Evolutionary conservation across 495 filamentous ascomycete species (phyloP), one percentile per base, ranked within the genome.

Genomic region (Acidomyces sp.): DNA sequence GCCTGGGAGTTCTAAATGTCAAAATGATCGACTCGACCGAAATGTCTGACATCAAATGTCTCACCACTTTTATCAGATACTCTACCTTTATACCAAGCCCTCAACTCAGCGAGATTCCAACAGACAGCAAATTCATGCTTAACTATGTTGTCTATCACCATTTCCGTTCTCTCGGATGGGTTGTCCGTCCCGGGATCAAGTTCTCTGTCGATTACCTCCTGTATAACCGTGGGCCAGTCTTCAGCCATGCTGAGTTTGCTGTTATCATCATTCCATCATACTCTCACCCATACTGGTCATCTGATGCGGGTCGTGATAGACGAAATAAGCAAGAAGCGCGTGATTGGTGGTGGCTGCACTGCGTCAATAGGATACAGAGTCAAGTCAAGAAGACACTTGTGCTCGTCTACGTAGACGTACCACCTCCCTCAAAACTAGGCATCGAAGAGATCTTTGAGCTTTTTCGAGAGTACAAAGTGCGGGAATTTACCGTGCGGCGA

Each of bases 131-230:
- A 0, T 96, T 99, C 61, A 64, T 94, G 31, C 55, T 90, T 17
- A 76, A 80, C 24, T 99, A 96, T 55, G 73, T 75, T 22, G 82
- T 80, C 11, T 99, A 94, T 54, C 90, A 99, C 53, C 90, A 99
- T 59, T 99, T 90, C 63, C 83, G 90, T 18, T 92, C 86, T 5
- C 70, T 96, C 0, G 90, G 90, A 33, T 99, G 90, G 90, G 83
- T 94, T n/a, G 76, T 88, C 0, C 80, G 92, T 13, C 74, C 82
- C 18, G 90, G 92, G 28, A 75, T 93, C 51, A 99, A 99, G 59
- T 99, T 99, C 54, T 82, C 78, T 39, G 80, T 83, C 19, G 92
- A 99, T 59, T 93, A 80, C 62, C 67, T 99, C 17, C 70, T 99
- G 18, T 99, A 99, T 63, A 76, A 86, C 43, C 79, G 86, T n/a